These are phyloP conservation scores for Triglochin maritima DNA, from an alignment of 106 monocot genomes.

Conservation along the genomic window DNA sequence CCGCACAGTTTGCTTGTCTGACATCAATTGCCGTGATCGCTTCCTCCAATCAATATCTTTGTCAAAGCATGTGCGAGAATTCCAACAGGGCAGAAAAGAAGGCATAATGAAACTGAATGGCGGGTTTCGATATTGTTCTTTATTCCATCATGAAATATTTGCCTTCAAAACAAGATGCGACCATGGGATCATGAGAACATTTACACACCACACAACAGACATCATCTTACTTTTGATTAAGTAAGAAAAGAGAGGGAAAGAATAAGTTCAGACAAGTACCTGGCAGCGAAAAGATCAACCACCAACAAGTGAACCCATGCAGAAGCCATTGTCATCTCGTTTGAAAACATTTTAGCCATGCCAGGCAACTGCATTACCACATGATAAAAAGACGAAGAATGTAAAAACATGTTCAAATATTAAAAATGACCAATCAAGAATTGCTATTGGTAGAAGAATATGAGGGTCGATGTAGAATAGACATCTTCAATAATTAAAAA, in stretches of 20 bases:
- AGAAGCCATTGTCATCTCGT: conserved; percentile 31
- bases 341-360: conserved; percentile 24
- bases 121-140: conserved; percentile 71
- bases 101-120: conserved; percentile 80
- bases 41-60: conserved; percentile 24
- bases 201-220: background rate
- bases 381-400: too few species aligned
- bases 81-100: conserved; percentile 88
- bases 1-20: too few species aligned
- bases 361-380: conserved; percentile 16
- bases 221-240: background rate
- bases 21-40: too few species aligned
- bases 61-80: conserved; percentile 59
- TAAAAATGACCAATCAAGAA: too few species aligned
- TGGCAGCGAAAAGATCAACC: conserved; percentile 36
- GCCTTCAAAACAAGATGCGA: conserved; percentile 31
- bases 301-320: conserved; percentile 31
- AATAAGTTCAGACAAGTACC: conserved; percentile 2
- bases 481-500: too few species aligned
- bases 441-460: too few species aligned
- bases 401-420: too few species aligned
- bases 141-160: conserved; percentile 74
- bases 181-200: too few species aligned
- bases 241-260: too few species aligned
- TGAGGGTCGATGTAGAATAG: too few species aligned